Evolutionary conservation across 2,329 filamentous ascomycete species (phyloP).

Genomic region (Teratosphaeria viscida): DNA sequence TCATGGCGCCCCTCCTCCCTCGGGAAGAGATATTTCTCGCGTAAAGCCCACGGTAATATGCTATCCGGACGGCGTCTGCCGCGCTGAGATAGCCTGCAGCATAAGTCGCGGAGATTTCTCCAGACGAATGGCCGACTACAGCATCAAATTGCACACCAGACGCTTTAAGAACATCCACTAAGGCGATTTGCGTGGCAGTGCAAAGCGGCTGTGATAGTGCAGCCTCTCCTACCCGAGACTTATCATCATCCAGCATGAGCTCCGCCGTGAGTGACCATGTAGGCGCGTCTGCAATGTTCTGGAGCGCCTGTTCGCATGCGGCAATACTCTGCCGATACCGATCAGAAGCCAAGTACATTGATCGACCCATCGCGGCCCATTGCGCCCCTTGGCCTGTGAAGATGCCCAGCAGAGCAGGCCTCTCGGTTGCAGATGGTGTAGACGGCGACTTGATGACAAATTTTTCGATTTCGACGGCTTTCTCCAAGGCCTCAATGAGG

Average conservation of each 20-base stretch:
- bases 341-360: constrained; percentile 22
- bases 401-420: constrained; percentile 18
- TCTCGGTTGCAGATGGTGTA: not conserved
- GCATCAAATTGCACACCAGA: not conserved
- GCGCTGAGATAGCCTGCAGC: not conserved
- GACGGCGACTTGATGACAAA: too few relatives aligned
- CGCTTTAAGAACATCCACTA: not conserved
- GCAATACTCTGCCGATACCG: constrained; percentile 24
- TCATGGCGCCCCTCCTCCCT: not conserved
- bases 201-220: not conserved
- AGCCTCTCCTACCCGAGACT: not conserved
- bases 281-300: not conserved
- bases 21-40: not conserved
- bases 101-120: not conserved
- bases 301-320: constrained; percentile 15
- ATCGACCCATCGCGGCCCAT: constrained; percentile 15
- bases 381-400: constrained; percentile 31
- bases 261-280: not conserved
- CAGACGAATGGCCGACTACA: not conserved
- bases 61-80: not conserved
- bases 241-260: not conserved
- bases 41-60: not conserved
- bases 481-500: not conserved
- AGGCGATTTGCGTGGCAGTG: not conserved
- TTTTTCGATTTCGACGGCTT: not conserved